A percentile compares a stretch with the other conserved stretches of the same genome.
These are phyloP conservation scores for Mucor sp. DNA, from an alignment of 371 early-diverging fungal species.

Conservation along the genomic window DNA sequence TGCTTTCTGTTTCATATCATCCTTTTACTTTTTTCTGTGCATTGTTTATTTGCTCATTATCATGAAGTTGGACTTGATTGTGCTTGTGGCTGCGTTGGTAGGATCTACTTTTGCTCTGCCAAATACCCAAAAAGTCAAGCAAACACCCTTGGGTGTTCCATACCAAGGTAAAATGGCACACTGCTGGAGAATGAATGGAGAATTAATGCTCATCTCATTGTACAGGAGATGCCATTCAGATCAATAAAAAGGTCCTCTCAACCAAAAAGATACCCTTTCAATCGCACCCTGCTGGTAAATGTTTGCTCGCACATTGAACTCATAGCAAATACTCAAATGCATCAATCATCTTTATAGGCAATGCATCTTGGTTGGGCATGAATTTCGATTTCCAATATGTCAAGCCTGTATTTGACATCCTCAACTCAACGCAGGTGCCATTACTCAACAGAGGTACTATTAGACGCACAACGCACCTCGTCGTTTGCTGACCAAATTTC, in stretches of 20 bases:
- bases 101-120: background rate
- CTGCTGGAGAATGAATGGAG: background rate
- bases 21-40: too few species aligned
- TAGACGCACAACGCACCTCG: background rate
- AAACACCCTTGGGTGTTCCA: slow-evolving; percentile 30
- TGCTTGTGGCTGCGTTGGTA: background rate
- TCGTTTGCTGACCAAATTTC: background rate
- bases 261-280: slow-evolving; percentile 51
- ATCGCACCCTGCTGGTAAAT: slow-evolving; percentile 34
- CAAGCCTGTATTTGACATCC: slow-evolving; percentile 50
- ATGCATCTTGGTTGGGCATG: slow-evolving; percentile 62
- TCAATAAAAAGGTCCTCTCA: slow-evolving; percentile 46
- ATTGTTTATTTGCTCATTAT: background rate
- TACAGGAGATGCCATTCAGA: slow-evolving; percentile 29
- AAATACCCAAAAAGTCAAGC: background rate
- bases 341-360: slow-evolving; percentile 3
- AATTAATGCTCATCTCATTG: background rate
- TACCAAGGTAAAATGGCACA: slow-evolving; percentile 20
- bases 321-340: background rate
- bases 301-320: background rate
- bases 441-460: slow-evolving; percentile 26
- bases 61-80: background rate
- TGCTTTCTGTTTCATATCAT: too few species aligned
- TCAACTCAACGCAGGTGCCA: slow-evolving; percentile 56
- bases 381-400: slow-evolving; percentile 63